A percentile compares a stretch with the other conserved stretches of the same genome.
phyloP scores from a whole-genome alignment of 1,284 basidiomycete species.

The Paramarasmius palmivorus region DNA sequence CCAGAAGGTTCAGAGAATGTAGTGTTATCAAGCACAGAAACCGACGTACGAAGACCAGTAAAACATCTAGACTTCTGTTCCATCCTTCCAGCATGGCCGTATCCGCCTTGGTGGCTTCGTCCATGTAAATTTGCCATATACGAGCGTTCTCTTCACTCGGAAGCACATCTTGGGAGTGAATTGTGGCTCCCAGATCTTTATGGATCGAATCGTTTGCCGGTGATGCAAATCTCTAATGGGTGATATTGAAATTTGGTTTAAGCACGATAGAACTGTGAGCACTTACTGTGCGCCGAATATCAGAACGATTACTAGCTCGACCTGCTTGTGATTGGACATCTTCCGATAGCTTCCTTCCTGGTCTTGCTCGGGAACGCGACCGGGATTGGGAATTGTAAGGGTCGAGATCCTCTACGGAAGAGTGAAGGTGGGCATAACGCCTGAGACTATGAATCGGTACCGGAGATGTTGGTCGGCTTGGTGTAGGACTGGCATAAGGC shows the following conservation, averaged over 20 bases:
- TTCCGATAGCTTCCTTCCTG: conserved; percentile 2
- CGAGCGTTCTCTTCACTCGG: conserved; percentile 22
- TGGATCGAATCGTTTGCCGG: background rate
- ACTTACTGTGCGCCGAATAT: conserved; percentile 2
- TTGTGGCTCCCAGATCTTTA: background rate
- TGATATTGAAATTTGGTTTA: background rate
- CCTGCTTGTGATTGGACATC: background rate
- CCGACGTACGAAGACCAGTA: conserved; percentile 43
- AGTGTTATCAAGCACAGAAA: background rate
- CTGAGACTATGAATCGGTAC: background rate
- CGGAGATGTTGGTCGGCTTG: background rate
- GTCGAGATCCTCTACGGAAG: background rate
- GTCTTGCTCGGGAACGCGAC: conserved; percentile 2
- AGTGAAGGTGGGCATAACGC: background rate
- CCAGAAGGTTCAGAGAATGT: background rate
- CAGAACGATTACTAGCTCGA: conserved; percentile 2
- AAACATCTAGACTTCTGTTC: conserved; percentile 39
- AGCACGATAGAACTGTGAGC: background rate
- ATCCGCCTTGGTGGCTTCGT: conserved; percentile 37
- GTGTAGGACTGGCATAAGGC: conserved; percentile 1
- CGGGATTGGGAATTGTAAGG: background rate
- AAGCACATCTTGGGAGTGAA: conserved; percentile 8
- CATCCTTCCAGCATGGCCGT: conserved; percentile 33
- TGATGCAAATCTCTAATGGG: background rate
- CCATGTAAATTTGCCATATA: conserved; percentile 40